Evolutionary conservation across 2,329 filamentous ascomycete genomes (phyloP), one percentile per base, ranked within the genome.

Genomic region (Reticulascus tulasneorum): DNA sequence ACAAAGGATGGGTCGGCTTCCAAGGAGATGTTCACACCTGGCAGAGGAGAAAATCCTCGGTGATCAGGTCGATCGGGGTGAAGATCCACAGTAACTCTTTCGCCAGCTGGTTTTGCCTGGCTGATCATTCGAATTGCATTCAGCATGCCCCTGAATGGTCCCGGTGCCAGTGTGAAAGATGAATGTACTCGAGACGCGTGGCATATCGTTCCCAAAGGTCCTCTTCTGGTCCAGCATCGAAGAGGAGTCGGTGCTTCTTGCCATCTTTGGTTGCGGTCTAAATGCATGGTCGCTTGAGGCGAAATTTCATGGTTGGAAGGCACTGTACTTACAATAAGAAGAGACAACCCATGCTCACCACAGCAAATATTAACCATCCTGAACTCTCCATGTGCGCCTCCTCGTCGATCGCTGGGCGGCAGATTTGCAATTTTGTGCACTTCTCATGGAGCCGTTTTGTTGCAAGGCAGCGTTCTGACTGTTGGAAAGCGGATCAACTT

Each of bases 111-210:
- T 40, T 32, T 52, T 33, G 47, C 64, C 64, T 60, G 50, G 4
- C 61, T 63, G 28, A 77, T 68, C 59, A 69, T 59, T 13, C 55
- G 49, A 28, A 77, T 55, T n/a, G 73, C 70, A 28, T 58, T 58
- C 15, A 66, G 52, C 53, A 78, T 60, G 6, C 73, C 71, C 69
- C 69, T 18, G 70, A 73, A 44, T 77, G 70, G 43, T 77, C 70
- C 24, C 72, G 62, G 53, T 77, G 70, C 73, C 73, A 75, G 46
- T 74, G 67, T 6, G 68, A 71, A 17, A 76, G 52, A 30, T 72
- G 61, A 15, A 75, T 62, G 11, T 64, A 38, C 43, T 75, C 71
- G 17, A 77, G 49, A 3, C 71, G 58, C 5, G 53, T 62, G 5
- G 58, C 63, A 43, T 77, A 77, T n/a, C 60, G 54, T 45, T 70